Evolutionary conservation across 192 early-diverging fungal species (phyloP).

Genomic region (Geosiphon pyriformis): DNA sequence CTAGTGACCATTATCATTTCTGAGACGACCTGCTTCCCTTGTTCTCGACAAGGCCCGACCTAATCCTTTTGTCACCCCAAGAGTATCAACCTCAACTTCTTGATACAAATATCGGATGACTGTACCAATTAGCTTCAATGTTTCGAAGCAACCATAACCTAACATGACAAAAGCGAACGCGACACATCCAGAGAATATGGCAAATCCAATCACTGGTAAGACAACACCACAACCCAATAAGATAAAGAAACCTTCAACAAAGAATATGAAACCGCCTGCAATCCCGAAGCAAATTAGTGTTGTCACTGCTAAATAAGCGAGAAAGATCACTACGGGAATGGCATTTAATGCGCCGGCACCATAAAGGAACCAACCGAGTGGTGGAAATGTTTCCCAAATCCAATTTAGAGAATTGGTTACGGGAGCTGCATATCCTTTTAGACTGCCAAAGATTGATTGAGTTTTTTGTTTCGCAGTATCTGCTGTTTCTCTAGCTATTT

Average conservation of each 20-base stretch:
- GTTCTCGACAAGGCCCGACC: neutral
- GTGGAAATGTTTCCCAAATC: neutral
- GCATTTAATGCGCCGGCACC: neutral
- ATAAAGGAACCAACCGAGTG: neutral
- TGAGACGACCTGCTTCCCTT: neutral
- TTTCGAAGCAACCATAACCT: neutral
- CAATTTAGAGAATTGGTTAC: neutral
- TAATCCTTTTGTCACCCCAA: neutral
- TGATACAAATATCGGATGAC: neutral
- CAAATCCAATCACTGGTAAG: neutral
- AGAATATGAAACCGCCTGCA: neutral
- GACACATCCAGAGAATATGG: neutral
- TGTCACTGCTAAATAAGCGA: neutral
- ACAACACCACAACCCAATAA: neutral
- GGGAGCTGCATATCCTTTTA: neutral
- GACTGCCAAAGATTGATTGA: neutral
- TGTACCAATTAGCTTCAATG: neutral
- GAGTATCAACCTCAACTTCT: neutral
- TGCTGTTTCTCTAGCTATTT: no score
- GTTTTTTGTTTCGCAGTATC: neutral
- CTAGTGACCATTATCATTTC: no score
- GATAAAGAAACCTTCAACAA: neutral
- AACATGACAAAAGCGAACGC: neutral
- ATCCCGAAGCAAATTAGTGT: neutral
- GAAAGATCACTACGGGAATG: neutral